Evolutionary conservation across 768 basidiomycete species (phyloP), one percentile per base, ranked within the genome.

Genomic region (Podaxis sp.): DNA sequence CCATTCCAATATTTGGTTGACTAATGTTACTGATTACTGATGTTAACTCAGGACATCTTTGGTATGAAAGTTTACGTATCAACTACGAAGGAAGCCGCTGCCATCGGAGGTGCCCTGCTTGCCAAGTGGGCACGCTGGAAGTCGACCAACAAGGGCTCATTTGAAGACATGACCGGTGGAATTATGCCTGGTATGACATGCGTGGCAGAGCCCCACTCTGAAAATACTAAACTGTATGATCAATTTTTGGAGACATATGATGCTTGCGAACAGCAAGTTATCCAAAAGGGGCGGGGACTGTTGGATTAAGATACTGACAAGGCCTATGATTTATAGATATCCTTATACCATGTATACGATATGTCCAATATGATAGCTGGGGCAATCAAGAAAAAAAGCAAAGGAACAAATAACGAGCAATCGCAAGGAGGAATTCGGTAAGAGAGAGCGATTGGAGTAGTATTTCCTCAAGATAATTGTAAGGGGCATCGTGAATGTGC

Each of bases 101-200:
- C 81, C 6, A 83, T 84, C 70, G 90, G 90, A 42, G 89, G 89
- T 36, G 89, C 86, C 4, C 71, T 89, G 28, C 75, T 91, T 56
- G 90, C 89, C 5, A 85, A 84, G 67, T 91, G 81, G 68, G 82
- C 86, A 2, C 88, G 85, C 84, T 89, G 87, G 87, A 79, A 76
- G 47, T 69, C 67, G n/a, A 65, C 67, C 52, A 74, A 77, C 62
- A 74, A 70, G 10, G 82, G 82, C 16, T 76, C 81, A 13, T 87
- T 88, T 61, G 89, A 89, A 70, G 84, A 88, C 64, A 86, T 88
- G 85, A 80, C 72, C 13, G 74, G 74, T 38, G 79, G 76, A 2
- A 77, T 82, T 57, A 74, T 77, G n/a, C 78, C 76, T 55, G 78
- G 80, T 42, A 76, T 87, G 69, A 79, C 75, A 64, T 82, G 85